Evolutionary conservation across 768 basidiomycete species (phyloP).

Genomic region (Mycena crocata): DNA sequence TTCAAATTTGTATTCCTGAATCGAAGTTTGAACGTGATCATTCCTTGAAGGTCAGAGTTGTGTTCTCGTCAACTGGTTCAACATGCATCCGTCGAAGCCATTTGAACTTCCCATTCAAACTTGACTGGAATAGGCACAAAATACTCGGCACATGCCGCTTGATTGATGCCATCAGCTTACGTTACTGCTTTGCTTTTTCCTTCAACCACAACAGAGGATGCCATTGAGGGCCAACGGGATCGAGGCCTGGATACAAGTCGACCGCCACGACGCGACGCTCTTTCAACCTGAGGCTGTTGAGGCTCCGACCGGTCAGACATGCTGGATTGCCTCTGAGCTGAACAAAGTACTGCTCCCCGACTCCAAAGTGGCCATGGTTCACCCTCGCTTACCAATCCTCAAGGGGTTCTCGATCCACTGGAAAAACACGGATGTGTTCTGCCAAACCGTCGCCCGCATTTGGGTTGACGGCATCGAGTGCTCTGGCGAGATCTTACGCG

Average conservation of each 20-base stretch:
- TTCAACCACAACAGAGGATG: neutral
- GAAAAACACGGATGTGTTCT: conserved; percentile 30
- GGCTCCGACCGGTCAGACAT: conserved; percentile 17
- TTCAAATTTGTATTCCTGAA: no score
- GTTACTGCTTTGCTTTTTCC: no score
- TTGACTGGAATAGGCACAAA: no score
- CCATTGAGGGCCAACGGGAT: conserved; percentile 24
- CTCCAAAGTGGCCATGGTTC: neutral
- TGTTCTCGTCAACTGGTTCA: no score
- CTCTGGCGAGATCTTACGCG: conserved; percentile 24
- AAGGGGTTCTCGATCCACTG: conserved; percentile 31
- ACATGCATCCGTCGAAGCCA: no score
- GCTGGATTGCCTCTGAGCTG: conserved; percentile 29
- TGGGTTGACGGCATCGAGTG: conserved; percentile 31
- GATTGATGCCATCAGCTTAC: no score
- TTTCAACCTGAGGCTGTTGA: conserved; percentile 15
- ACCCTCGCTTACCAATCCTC: neutral
- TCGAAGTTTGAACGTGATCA: no score
- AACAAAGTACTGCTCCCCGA: conserved; percentile 15
- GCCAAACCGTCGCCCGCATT: conserved; percentile 24
- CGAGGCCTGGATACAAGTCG: conserved; percentile 23
- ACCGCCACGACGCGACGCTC: conserved; percentile 5
- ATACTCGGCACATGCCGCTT: no score
- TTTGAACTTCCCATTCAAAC: no score
- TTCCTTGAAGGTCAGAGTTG: no score